Base-by-base conservation (phyloP, 179 eudicot species). In the Sideroxylon spinosum region DNA sequence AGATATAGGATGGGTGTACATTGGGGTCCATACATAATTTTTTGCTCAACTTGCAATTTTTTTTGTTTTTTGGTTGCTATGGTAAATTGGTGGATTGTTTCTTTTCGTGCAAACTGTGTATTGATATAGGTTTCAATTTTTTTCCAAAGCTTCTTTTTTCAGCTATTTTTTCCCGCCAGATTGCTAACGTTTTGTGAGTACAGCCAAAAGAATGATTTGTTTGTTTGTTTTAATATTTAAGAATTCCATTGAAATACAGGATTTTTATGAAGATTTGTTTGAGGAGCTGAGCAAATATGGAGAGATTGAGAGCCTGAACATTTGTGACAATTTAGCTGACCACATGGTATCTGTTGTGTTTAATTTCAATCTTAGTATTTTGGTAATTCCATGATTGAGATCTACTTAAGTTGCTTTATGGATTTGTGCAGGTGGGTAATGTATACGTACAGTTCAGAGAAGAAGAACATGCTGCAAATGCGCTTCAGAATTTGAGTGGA, bases 251-350 rank as follows among this genome's bases (percentile, higher is more conserved):
- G 57, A 20, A 12, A 2, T 84, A 81, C 91, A 94, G 97, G 98
- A 93, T 84, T 93, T 95, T 79, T 95, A 95, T 78, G 99, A 95
- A 81, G 99, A 95, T 82, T 79, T 95, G 49, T 95, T 95, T 76
- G 94, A 91, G 80, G 98, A 95, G 81, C 87, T 95, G 82, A 89
- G 89, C 88, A 95, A 95, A 80, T 91, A 93, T 79, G 99, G 99
- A 28, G 98, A 95, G 85, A 87, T 93, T 76, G 97, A 95, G 88
- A 88, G 92, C 85, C 85, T 95, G 72, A 95, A 95, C 74, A 89
- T 95, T 28, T 95, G 98, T 86, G 99, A 95, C 81, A 95, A 95
- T 82, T 78, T 95, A 85, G 95, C 97, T 82, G 99, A 95, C 80
- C 99, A 95, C 86, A 95, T 93, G 99, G 99, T 89, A 91, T 72